Percentiles rank a stretch among this genome's conserved stretches.
These are phyloP conservation scores for Corylus avellana DNA, from an alignment of 306 rosid species.

Conservation along the genomic window DNA sequence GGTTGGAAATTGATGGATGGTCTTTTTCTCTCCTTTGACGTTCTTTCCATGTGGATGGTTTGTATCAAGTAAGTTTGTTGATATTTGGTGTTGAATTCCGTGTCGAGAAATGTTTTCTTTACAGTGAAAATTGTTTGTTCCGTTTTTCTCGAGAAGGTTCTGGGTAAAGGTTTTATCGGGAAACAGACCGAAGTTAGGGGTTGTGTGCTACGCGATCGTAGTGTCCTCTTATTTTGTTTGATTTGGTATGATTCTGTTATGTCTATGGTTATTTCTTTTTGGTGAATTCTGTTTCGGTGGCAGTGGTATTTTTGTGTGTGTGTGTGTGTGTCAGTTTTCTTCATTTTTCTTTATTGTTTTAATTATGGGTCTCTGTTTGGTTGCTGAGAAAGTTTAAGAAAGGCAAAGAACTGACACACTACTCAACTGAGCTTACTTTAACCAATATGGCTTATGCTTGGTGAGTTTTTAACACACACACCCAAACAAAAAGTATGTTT, in stretches of 20 bases:
- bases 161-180: not conserved
- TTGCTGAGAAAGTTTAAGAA: slow-evolving; percentile 11
- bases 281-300: not conserved
- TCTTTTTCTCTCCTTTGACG: not conserved
- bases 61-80: not conserved
- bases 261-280: not conserved
- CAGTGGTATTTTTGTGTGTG: not conserved
- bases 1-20: not conserved
- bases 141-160: not conserved
- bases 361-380: slow-evolving; percentile 6
- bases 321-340: not conserved
- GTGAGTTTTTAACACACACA: not conserved
- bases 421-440: not conserved
- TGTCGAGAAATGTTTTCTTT: not conserved
- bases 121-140: not conserved
- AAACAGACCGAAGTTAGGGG: too few species aligned
- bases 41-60: not conserved
- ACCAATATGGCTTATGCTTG: not conserved
- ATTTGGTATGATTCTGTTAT: not conserved
- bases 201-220: slow-evolving; percentile 1
- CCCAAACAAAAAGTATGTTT: not conserved
- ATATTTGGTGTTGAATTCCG: not conserved
- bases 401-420: not conserved
- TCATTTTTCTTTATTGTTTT: not conserved
- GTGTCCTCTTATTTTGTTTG: not conserved